Evolutionary conservation across 1,139 yeast species (phyloP), one percentile per base, ranked within the genome.

Genomic region (Suhomyces atakaporum): DNA sequence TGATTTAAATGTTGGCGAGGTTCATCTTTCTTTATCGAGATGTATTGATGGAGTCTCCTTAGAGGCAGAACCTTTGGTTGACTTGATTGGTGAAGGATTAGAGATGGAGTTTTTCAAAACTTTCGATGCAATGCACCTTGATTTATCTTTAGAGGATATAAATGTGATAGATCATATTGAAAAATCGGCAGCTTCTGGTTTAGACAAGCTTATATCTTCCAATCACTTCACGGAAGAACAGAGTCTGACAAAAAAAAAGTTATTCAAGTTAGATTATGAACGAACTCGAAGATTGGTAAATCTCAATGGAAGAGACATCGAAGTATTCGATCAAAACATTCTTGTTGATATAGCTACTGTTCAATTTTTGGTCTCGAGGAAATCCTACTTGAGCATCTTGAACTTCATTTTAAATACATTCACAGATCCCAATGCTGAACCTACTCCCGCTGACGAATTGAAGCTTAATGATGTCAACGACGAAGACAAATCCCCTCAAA

Each of bases 321-420:
- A 83, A 48, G 80, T 85, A 0, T 83, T 69, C 54, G 97, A 90
- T 50, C 96, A 88, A 56, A 79, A 77, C 45, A 76, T 90, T 6
- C 71, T 76, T n/a, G 65, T 92, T 34, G 75, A 81, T 36, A 72
- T 94, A 57, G 90, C 96, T 0, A 88, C 95, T 7, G 75, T 94
- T 39, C 81, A 81, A 45, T 73, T 87, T 34, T 84, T 86, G 2
- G 64, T 90, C 8, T 79, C 95, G 0, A 79, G 97, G 34, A 84
- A 79, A 50, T 84, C 96, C 1, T 64, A 86, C 16, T 69, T 92
- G 46, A 84, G 95, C 3, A 64, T 92, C 11, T 63, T 92, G 46
- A 94, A 89, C 58, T 94, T 84, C 56, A 69, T 84, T 3, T 69
- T 90, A 53, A 86, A 90, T 31, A 92, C 97, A 0, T 92, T 92